Evolutionary conservation across 2,329 filamentous ascomycete genomes (phyloP), one percentile per base, ranked within the genome.

Genomic region (Zasmidium cellare): DNA sequence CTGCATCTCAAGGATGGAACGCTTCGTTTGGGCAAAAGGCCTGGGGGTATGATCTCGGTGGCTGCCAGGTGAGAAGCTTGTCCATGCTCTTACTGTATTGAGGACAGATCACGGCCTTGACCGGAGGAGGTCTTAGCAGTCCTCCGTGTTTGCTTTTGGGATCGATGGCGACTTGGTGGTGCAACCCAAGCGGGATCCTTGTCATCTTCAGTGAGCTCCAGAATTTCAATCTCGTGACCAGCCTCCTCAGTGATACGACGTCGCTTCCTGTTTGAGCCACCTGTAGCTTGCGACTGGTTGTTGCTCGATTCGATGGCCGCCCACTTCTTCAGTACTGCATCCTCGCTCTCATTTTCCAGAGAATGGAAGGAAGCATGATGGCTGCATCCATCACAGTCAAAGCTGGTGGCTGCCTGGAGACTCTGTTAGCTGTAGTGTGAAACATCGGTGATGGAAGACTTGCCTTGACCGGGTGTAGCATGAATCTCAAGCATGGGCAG

Each of bases 401-500:
- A 84, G 6, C 76, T 79, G 0, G 79, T 80, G 9, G 79, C 71
- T 11, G 76, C 75, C 78, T 75, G 52, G 7, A 24, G 9, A 16
- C 9, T 11, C n/a, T 35, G n/a, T 59, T 16, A 61, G 41, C 24
- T 31, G 23, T 19, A 3, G 35, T 23, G 11, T 25, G 28, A 14
- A 46, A 38, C 41, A 18, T 45, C 3, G 20, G 12, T n/a, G 3
- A 31, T 44, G 46, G 41, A 19, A 31, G n/a, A 28, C 65, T 50
- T 66, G 78, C 81, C 72, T 84, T 83, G 46, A 83, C 72, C 0
- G 82, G 82, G 69, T 84, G 82, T 6, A 82, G 69, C 82, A 84
- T 84, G 72, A 83, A 84, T 18, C 82, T 75, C 45, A 82, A 69
- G 66, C 82, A 84, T 3, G 81, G 74, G 62, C 82, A 84, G 51